These are phyloP conservation scores for Chalaropsis ovoidea DNA, from an alignment of 2,329 filamentous ascomycete species.

Conservation along the genomic window DNA sequence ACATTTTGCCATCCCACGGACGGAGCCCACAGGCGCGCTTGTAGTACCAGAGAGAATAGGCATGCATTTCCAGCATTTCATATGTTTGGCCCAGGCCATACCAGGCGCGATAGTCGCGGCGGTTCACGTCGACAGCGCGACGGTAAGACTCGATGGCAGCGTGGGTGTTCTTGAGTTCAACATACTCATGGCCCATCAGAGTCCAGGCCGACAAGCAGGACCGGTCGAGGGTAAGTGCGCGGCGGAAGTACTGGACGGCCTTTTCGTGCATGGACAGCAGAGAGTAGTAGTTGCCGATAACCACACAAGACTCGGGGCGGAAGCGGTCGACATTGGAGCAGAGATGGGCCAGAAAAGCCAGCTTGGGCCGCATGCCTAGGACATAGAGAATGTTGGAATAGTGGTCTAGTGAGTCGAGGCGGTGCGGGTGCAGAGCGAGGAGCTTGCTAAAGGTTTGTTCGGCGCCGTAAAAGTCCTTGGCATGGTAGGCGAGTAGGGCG, in stretches of 20 bases:
- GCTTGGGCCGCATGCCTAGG: constrained; percentile 72
- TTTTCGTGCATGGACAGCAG: constrained; percentile 93
- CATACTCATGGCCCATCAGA: constrained; percentile 96
- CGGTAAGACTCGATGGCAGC: constrained; percentile 95
- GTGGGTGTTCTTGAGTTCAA: constrained; percentile 97
- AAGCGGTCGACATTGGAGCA: constrained; percentile 91
- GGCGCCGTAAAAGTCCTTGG: constrained; percentile 63
- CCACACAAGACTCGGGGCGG: constrained; percentile 89
- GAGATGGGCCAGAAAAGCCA: constrained; percentile 84
- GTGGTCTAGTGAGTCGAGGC: constrained; percentile 84
- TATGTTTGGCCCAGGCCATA: constrained; percentile 96
- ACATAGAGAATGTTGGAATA: constrained; percentile 98
- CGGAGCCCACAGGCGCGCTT: constrained; percentile 85
- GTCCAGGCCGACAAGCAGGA: constrained; percentile 94
- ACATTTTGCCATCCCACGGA: constrained; percentile 98
- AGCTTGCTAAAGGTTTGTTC: constrained; percentile 65
- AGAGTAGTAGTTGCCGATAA: constrained; percentile 95
- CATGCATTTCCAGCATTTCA: constrained; percentile 95
- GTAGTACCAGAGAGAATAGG: constrained; percentile 95
- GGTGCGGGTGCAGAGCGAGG: constrained; percentile 60
- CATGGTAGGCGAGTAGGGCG: constrained; percentile 80
- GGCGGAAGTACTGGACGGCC: constrained; percentile 92
- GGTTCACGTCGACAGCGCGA: constrained; percentile 87
- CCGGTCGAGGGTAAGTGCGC: constrained; percentile 80
- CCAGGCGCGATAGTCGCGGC: constrained; percentile 95